Percentiles rank a stretch among this genome's conserved stretches.
Conservation (phyloP, 2,329 filamentous ascomycete species). For the Claviceps spartinae region DNA sequence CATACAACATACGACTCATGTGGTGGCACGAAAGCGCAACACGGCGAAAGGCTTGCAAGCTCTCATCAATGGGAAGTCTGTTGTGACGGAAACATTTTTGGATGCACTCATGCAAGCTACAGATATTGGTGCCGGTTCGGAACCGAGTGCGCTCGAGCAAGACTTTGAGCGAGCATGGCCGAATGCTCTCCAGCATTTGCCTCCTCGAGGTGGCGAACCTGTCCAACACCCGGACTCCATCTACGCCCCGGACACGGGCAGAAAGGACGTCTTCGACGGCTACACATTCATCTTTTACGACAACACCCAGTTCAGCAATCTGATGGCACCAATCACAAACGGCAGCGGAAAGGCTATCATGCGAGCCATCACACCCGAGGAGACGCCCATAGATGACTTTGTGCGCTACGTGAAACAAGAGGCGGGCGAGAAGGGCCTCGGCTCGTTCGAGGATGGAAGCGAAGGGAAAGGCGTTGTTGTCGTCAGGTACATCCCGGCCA, state of each 20-base stretch:
- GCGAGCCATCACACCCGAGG: constrained; percentile 43
- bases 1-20: constrained; percentile 62
- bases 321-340: constrained; percentile 61
- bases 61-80: constrained; percentile 63
- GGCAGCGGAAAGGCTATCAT: constrained; percentile 73
- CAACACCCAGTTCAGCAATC: constrained; percentile 56
- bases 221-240: constrained; percentile 51
- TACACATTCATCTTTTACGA: constrained; percentile 86
- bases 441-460: constrained; percentile 48
- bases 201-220: constrained; percentile 63
- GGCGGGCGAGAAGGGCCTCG: constrained; percentile 59
- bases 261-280: constrained; percentile 65
- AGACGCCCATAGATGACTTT: constrained; percentile 62
- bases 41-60: constrained; percentile 78
- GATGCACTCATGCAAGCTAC: constrained; percentile 55
- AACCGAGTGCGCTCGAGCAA: constrained; percentile 49
- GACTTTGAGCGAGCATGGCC: constrained; percentile 78
- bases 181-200: constrained; percentile 55
- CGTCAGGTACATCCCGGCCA: constrained; percentile 54
- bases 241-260: constrained; percentile 54
- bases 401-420: constrained; percentile 61
- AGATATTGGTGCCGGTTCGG: constrained; percentile 32
- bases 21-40: constrained; percentile 81
- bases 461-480: constrained; percentile 62
- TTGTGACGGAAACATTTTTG: constrained; percentile 63